Conservation (phyloP, 352 stramenopile species). For the Pythium folliculosum region DNA sequence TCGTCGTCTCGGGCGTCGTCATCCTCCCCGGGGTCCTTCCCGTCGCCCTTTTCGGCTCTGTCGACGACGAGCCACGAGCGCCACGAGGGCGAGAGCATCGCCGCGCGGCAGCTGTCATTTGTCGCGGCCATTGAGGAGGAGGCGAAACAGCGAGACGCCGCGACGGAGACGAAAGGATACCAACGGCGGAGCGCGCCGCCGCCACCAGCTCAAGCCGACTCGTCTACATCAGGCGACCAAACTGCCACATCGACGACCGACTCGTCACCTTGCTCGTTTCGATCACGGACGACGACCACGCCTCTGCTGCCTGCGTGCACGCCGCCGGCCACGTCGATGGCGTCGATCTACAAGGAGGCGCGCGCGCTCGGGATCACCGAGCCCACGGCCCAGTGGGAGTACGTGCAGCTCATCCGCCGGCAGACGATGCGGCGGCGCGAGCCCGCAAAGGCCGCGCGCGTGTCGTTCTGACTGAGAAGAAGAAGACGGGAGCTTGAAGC, state of each 20-base stretch:
- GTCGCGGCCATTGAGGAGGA: conserved; percentile 57
- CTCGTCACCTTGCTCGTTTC: neutral
- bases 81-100: conserved; percentile 27
- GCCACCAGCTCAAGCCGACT: neutral
- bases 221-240: neutral
- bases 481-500: neutral
- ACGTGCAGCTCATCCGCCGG: conserved; percentile 36
- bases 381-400: conserved; percentile 42
- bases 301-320: neutral
- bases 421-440: neutral
- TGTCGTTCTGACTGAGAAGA: neutral
- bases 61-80: neutral
- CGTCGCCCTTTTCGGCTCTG: neutral
- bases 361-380: conserved; percentile 35
- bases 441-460: neutral
- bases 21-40: neutral
- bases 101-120: conserved; percentile 49
- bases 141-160: conserved; percentile 16
- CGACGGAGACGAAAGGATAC: neutral
- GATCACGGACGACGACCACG: too few species aligned
- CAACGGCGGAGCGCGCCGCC: neutral
- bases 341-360: conserved; percentile 48
- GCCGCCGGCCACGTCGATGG: conserved; percentile 27
- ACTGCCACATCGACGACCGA: neutral
- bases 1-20: neutral